These are phyloP conservation scores for Beverwykella pulmonaria DNA, from an alignment of 495 filamentous ascomycete genomes.

Conservation along the genomic window DNA sequence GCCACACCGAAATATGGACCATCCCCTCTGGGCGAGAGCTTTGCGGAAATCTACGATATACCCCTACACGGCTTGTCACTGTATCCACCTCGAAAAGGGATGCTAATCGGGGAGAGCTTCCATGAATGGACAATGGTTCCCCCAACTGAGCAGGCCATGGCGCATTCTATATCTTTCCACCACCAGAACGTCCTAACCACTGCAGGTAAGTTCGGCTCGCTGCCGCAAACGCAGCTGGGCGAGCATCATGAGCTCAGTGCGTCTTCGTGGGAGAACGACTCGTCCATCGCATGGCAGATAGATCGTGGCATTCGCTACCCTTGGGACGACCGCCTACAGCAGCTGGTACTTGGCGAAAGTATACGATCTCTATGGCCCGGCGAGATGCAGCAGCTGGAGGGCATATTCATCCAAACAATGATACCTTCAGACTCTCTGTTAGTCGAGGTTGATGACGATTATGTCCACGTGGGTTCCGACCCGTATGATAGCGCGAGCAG, in stretches of 20 bases:
- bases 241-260: neutral
- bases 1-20: conserved; percentile 10
- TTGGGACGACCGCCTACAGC: neutral
- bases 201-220: neutral
- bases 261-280: neutral
- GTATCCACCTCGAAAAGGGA: neutral
- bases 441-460: neutral
- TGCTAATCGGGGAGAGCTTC: neutral
- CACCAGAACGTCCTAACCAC: neutral
- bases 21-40: neutral
- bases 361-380: neutral
- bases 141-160: neutral
- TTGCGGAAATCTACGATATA: conserved; percentile 2
- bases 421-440: conserved; percentile 2
- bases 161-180: neutral
- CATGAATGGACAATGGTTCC: neutral
- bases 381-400: neutral
- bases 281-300: neutral
- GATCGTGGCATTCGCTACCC: neutral
- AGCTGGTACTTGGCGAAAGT: neutral
- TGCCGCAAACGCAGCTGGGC: neutral
- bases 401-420: neutral
- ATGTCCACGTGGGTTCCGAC: neutral
- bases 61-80: neutral
- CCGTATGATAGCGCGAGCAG: neutral